phyloP scores from a whole-genome alignment of 164 flowering plant species.

The Vitis riparia region DNA sequence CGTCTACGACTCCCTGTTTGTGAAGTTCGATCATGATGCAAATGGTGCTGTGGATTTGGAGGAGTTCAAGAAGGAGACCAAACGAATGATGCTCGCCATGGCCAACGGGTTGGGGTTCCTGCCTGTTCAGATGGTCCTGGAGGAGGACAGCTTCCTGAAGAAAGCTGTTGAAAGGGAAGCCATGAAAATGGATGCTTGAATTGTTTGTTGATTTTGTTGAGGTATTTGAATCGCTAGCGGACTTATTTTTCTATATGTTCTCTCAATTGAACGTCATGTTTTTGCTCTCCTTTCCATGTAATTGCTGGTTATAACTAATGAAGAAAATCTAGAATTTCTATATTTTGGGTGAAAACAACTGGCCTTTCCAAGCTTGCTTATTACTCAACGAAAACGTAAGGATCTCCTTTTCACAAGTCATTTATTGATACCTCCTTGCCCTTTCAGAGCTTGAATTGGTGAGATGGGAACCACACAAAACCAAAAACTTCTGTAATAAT shows the following conservation, averaged over 20 bases:
- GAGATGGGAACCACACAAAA: too few species aligned
- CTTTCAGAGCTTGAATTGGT: too few species aligned
- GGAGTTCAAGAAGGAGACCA: constrained; percentile 35
- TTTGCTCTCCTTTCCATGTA: too few species aligned
- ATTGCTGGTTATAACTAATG: too few species aligned
- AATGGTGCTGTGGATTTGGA: constrained; percentile 33
- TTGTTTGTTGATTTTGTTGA: not conserved
- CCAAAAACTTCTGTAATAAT: too few species aligned
- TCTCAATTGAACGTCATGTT: too few species aligned
- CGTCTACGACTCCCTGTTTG: constrained; percentile 24
- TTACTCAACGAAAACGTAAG: not conserved
- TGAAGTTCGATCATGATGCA: constrained; percentile 29
- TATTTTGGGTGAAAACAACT: not conserved
- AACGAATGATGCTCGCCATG: constrained; percentile 37
- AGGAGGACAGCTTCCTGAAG: constrained; percentile 33
- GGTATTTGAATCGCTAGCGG: too few species aligned
- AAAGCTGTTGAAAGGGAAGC: constrained; percentile 31
- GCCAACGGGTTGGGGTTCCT: constrained; percentile 33
- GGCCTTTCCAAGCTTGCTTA: constrained; percentile 1
- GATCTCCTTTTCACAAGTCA: not conserved
- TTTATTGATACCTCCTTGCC: not conserved
- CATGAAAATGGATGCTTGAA: constrained; percentile 5
- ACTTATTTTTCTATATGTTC: too few species aligned
- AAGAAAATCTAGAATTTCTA: too few species aligned
- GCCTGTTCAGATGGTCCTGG: constrained; percentile 37